Evolutionary conservation across 1,139 yeast species (phyloP).

Genomic region (Candida pseudoviswanathii): DNA sequence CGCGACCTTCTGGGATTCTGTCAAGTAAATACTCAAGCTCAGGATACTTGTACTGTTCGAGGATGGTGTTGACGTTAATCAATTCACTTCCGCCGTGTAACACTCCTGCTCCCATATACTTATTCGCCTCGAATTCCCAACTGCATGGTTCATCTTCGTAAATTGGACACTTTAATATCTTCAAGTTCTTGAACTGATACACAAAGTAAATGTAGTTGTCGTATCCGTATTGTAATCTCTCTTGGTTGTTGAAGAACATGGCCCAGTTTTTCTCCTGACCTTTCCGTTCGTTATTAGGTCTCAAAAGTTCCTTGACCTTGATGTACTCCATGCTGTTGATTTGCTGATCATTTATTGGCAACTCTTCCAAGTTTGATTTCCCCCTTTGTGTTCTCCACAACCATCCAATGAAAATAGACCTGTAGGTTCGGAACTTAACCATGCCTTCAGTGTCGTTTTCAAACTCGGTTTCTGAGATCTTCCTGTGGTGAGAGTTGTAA

Average conservation of each 20-base stretch:
- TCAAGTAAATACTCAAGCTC: constrained; percentile 8
- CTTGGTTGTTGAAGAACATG: constrained; percentile 25
- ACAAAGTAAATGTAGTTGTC: constrained; percentile 26
- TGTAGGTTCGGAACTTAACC: constrained; percentile 19
- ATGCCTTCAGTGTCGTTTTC: constrained; percentile 21
- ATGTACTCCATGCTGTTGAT: constrained; percentile 22
- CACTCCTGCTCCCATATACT: constrained; percentile 26
- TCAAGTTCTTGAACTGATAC: constrained; percentile 28
- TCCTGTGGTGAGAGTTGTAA: constrained; percentile 31
- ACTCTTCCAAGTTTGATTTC: constrained; percentile 30
- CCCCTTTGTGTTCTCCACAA: constrained; percentile 43
- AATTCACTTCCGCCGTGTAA: constrained; percentile 38
- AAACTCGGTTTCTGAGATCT: constrained; percentile 24
- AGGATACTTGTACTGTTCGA: constrained; percentile 11
- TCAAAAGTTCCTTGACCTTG: constrained; percentile 27
- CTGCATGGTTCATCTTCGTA: constrained; percentile 21
- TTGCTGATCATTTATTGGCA: constrained; percentile 11
- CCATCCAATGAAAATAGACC: constrained; percentile 40
- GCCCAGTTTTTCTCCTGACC: constrained; percentile 35
- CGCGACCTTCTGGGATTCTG: constrained; percentile 23
- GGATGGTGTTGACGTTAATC: constrained; percentile 22
- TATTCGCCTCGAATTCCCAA: constrained; percentile 25
- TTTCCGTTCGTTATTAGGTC: constrained; percentile 18
- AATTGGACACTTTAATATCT: constrained; percentile 26
- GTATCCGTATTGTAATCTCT: constrained; percentile 17